A percentile compares a stretch with the other conserved stretches of the same genome.
Conservation (phyloP, 2,329 filamentous ascomycete genomes). For the Trichoderma brevicompactum region DNA sequence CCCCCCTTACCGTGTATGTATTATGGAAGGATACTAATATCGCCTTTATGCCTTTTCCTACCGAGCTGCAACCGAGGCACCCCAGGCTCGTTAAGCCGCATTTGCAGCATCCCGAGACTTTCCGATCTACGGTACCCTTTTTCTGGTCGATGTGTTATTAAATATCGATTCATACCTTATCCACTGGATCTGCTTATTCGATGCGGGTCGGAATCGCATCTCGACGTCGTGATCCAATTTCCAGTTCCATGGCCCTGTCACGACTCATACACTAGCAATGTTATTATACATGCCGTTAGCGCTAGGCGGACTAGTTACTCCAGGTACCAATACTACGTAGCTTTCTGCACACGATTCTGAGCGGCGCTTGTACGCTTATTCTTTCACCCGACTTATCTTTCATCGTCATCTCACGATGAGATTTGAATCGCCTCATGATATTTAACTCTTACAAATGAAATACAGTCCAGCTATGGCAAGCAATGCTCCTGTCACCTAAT, state of each 20-base stretch:
- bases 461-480: conserved; percentile 29
- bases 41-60: background rate
- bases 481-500: conserved; percentile 26
- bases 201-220: background rate
- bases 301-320: too few species aligned
- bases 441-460: conserved; percentile 28
- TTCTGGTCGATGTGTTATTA: background rate
- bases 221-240: too few species aligned
- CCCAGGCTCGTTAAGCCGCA: conserved; percentile 2
- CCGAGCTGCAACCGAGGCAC: conserved; percentile 7
- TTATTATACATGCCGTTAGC: background rate
- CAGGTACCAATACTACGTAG: too few species aligned
- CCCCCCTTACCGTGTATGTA: too few species aligned
- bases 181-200: background rate
- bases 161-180: background rate
- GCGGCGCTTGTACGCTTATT: conserved; percentile 4
- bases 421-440: conserved; percentile 20
- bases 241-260: background rate
- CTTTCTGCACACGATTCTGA: too few species aligned
- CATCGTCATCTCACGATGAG: background rate
- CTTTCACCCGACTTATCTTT: conserved; percentile 21
- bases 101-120: conserved; percentile 24
- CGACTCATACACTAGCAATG: background rate
- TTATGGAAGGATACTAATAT: too few species aligned
- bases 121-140: conserved; percentile 8